Evolutionary conservation across 2,329 filamentous ascomycete species (phyloP), one percentile per base, ranked within the genome.

Genomic region (Endoconidiophora polonica): DNA sequence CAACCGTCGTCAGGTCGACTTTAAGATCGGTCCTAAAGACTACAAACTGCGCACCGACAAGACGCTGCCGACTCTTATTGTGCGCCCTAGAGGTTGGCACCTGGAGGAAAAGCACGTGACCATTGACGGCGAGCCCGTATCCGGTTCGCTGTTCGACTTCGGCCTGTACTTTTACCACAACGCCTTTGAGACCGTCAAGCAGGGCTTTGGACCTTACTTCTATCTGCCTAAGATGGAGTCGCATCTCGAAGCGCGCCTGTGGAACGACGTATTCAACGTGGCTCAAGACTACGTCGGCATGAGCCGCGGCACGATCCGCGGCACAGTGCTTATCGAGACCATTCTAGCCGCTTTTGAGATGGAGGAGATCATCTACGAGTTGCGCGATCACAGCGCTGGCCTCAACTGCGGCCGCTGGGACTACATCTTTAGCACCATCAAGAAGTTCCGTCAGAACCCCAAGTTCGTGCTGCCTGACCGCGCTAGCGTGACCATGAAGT

Each of bases 341-440:
- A 96, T 98, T 65, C 76, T 90, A 41, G 91, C 91, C 40, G 91
- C 90, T 14, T 98, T 98, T 61, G 91, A 98, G 74, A 98, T 98
- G 91, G 91, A 98, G 60, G 91, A 98, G 79, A 96, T 98, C 68
- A 96, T 98, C 69, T 98, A 95, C 67, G 91, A 96, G 72, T 81
- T 98, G 58, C 83, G 91, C 54, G 90, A 96, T 63, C 91, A 98
- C 73, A 90, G 82, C 65, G 83, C 90, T 5, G 91, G 91, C 44
- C 78, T 98, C 61, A 98, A 98, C 79, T 96, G 91, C 68, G 91
- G 91, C 56, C 83, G 91, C 58, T 98, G 91, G 91, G 91, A 98
- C 65, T 98, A 98, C 74, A 96, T 98, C 70, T 98, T 98, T 76
- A 91, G 83, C 65, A 86, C 90, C 62, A 96, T 98, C 74, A 98